Percentiles rank a stretch among this genome's conserved stretches.
Evolutionary conservation across 2,329 filamentous ascomycete species (phyloP).

Genomic region (Claviceps lovelessii): DNA sequence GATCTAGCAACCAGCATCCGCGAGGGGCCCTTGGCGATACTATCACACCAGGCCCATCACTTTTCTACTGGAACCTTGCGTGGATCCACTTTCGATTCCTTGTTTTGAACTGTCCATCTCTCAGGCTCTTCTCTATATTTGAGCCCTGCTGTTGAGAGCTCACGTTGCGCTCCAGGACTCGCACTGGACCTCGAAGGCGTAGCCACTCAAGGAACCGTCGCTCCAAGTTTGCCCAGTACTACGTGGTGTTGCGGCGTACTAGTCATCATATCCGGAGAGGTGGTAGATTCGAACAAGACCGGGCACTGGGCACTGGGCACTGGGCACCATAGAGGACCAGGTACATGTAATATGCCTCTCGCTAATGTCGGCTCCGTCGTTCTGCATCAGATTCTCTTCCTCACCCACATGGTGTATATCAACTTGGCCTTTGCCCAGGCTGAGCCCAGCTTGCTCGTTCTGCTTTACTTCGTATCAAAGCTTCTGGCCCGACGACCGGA

Average conservation of each 20-base stretch:
- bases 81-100: background rate
- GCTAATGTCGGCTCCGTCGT: conserved; percentile 37
- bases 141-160: background rate
- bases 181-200: background rate
- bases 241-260: background rate
- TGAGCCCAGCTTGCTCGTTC: conserved; percentile 31
- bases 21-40: background rate
- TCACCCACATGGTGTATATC: conserved; percentile 39
- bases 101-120: background rate
- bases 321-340: too few species aligned
- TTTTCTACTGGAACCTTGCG: background rate
- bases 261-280: background rate
- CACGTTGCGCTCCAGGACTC: background rate
- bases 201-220: background rate
- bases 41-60: background rate
- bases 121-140: background rate
- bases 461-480: conserved; percentile 34
- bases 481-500: conserved; percentile 33
- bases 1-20: background rate
- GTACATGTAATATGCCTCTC: conserved; percentile 29
- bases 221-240: background rate
- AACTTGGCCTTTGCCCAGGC: conserved; percentile 34
- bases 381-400: conserved; percentile 37
- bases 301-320: too few species aligned
- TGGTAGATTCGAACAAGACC: background rate